These are phyloP conservation scores for Teunomyces stri DNA, from an alignment of 805 yeast genomes.

Conservation along the genomic window DNA sequence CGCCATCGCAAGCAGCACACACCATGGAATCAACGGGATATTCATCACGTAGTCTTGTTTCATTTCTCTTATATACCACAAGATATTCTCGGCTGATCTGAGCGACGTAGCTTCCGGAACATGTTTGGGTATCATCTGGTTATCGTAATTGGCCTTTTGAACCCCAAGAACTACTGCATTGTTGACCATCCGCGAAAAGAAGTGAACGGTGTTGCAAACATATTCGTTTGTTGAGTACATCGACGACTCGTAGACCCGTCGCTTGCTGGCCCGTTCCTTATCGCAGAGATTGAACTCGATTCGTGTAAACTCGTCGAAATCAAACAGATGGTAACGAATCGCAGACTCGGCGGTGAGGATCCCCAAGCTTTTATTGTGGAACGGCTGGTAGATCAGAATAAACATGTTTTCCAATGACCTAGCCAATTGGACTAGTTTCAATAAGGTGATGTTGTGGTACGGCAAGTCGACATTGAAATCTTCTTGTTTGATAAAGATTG, in stretches of 20 bases:
- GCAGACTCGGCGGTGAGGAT: constrained; percentile 9
- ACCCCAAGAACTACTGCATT: constrained; percentile 23
- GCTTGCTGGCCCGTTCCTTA: constrained; percentile 11
- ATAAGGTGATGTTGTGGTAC: constrained; percentile 20
- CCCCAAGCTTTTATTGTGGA: constrained; percentile 12
- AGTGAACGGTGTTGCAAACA: constrained; percentile 19
- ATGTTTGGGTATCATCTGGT: constrained; percentile 17
- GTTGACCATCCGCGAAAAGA: constrained; percentile 26
- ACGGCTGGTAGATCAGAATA: constrained; percentile 22
- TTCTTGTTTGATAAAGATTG: constrained; percentile 25
- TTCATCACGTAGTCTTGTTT: constrained; percentile 18
- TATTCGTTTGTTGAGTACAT: constrained; percentile 12
- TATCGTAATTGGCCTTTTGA: constrained; percentile 27
- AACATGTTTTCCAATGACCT: constrained; percentile 25
- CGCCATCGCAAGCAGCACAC: constrained; percentile 27
- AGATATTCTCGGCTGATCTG: constrained; percentile 24
- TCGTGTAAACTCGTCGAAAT: constrained; percentile 24
- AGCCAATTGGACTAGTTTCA: constrained; percentile 27
- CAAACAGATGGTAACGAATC: constrained; percentile 16
- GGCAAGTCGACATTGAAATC: constrained; percentile 36
- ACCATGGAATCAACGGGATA: constrained; percentile 27
- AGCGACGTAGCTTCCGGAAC: constrained; percentile 23
- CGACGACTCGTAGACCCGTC: constrained; percentile 4
- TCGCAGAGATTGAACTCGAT: constrained; percentile 26
- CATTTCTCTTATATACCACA: constrained; percentile 22